phyloP scores from a whole-genome alignment of 2,329 filamentous ascomycete genomes.

The Fusarium hostae region DNA sequence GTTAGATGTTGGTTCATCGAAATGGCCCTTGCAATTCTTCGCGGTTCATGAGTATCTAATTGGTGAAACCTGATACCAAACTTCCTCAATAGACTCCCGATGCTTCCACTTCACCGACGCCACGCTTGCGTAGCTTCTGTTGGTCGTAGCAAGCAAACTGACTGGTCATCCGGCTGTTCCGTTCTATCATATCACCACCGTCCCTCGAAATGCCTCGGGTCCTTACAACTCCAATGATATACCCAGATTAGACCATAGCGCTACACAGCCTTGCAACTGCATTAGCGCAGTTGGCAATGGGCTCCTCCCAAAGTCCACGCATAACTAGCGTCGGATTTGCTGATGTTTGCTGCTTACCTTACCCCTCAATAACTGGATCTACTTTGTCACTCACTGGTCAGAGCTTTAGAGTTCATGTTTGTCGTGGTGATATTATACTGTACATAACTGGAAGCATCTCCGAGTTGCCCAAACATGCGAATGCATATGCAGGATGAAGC shows the following conservation, averaged over 20 bases:
- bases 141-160: background rate
- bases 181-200: background rate
- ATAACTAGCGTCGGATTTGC: background rate
- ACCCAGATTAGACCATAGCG: background rate
- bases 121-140: background rate
- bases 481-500: background rate
- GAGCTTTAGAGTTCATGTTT: background rate
- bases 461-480: background rate
- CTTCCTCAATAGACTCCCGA: background rate
- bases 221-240: background rate
- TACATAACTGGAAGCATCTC: background rate
- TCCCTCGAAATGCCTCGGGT: background rate
- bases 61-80: rapidly evolving
- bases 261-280: background rate
- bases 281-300: background rate
- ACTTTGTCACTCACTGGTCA: background rate
- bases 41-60: rapidly evolving
- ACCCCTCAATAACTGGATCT: slow-evolving; percentile 1
- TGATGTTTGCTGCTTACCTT: background rate
- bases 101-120: background rate
- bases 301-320: background rate
- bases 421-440: background rate
- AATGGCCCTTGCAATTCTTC: rapidly evolving
- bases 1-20: rapidly evolving
- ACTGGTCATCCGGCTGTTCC: background rate